phyloP scores from a whole-genome alignment of 345 rosid genomes.

The Corchorus olitorius region DNA sequence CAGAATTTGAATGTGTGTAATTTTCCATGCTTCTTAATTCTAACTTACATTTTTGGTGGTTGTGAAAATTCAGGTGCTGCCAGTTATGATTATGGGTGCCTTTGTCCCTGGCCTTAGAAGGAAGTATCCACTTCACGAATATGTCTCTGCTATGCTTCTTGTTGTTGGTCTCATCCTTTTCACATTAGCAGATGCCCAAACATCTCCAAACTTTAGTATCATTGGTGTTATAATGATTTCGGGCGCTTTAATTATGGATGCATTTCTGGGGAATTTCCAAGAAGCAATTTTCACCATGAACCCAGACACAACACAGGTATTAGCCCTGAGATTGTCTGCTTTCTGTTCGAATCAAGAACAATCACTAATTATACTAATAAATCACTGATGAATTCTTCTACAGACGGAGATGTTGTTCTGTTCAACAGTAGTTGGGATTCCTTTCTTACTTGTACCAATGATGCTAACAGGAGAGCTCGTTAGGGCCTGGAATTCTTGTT shows the following conservation, averaged over 20 bases:
- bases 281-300: constrained; percentile 90
- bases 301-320: constrained; percentile 81
- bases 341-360: not conserved
- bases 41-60: not conserved
- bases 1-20: not conserved
- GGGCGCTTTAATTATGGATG: constrained; percentile 86
- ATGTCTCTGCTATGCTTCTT: constrained; percentile 76
- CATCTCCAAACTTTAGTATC: constrained; percentile 85
- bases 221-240: constrained; percentile 80
- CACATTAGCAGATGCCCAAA: constrained; percentile 93
- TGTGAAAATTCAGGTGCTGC: constrained; percentile 57
- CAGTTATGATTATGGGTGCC: constrained; percentile 98
- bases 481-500: constrained; percentile 91
- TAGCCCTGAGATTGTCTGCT: constrained; percentile 11
- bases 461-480: constrained; percentile 88
- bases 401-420: constrained; percentile 98
- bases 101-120: constrained; percentile 91
- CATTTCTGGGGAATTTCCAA: constrained; percentile 86
- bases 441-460: constrained; percentile 93
- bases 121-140: constrained; percentile 86
- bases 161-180: constrained; percentile 85
- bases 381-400: not conserved
- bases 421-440: constrained; percentile 88
- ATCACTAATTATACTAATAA: not conserved
- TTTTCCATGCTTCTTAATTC: not conserved